Base-by-base conservation (phyloP, 352 stramenopile species). In the Globisporangium takayamanum region DNA sequence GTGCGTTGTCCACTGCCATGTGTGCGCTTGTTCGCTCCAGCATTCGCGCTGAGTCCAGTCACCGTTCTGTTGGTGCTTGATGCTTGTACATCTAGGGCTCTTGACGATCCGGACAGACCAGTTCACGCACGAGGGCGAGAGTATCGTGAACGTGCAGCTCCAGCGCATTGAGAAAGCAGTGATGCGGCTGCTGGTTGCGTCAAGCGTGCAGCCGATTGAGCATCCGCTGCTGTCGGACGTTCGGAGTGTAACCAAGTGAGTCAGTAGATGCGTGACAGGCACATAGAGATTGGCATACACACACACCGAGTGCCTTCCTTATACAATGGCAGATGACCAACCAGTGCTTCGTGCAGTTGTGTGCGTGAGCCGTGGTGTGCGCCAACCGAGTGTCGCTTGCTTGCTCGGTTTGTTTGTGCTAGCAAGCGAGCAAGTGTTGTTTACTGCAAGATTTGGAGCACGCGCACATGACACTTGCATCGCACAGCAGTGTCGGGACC, bases 61-160 rank as follows among this genome's bases (percentile, higher is more conserved):
- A 11, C 45, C 46, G 5, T 33, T 5, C 3, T 36, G 45, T 16
- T 50, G 44, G 22, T 7, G 33, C 2, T 44, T 42, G 20, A 5
- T 58, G 10, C 59, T 3, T 53, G 2, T 7, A 14, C 11, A 11
- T 4, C 1, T 3, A 93, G 94, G 95, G 5, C 92, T 99, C 69
- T 73, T 98, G 28, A 99, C 95, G n/a, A 91, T 99, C 55, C 94
- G 98, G 47, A 98, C 88, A 0, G 73, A 97, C 58, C 91, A 90
- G 62, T 85, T 94, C 41, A 81, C 76, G 1, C 66, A 55, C 16
- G 69, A 87, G 20, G 74, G 69, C 61, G 84, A 94, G 59, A 88
- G 60, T 63, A 14, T 82, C 16, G 64, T 90, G 37, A 94, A 92
- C 61, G 53, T 69, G 33, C 70, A 79, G 50, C 62, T 94, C 69